Percentiles rank a stretch among this genome's conserved stretches.
These are phyloP conservation scores for Amesomyces nigricolor DNA, from an alignment of 2,329 filamentous ascomycete genomes.

Conservation along the genomic window DNA sequence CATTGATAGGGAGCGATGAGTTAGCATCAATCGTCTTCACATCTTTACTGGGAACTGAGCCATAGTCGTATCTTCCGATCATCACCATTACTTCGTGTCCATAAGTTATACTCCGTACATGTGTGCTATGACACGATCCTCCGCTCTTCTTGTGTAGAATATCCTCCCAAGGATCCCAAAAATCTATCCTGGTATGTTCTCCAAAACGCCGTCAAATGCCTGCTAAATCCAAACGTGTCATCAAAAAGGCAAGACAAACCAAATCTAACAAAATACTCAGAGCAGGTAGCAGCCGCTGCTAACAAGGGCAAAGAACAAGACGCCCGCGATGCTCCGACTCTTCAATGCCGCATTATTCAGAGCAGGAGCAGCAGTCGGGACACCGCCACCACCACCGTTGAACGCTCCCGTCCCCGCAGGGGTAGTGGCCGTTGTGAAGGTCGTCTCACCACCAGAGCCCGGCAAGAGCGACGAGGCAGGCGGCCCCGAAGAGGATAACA, in stretches of 20 bases:
- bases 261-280: neutral
- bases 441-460: constrained; percentile 1
- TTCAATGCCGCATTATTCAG: neutral
- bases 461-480: constrained; percentile 3
- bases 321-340: neutral
- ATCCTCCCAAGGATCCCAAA: too few relatives aligned
- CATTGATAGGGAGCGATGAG: constrained; percentile 10
- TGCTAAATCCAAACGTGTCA: neutral
- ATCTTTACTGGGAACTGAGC: neutral
- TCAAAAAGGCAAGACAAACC: neutral
- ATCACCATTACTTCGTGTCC: neutral
- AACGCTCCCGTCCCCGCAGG: neutral
- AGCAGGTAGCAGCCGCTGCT: neutral
- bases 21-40: constrained; percentile 10
- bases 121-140: too few relatives aligned
- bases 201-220: neutral
- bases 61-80: neutral
- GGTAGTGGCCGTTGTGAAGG: neutral
- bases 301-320: neutral
- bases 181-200: neutral
- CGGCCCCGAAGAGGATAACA: neutral
- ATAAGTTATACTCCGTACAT: neutral
- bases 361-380: constrained; percentile 5
- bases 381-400: neutral
- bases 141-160: too few relatives aligned